Evolutionary conservation across 2,329 filamentous ascomycete genomes (phyloP).

Genomic region (Leptographium radiaticola): DNA sequence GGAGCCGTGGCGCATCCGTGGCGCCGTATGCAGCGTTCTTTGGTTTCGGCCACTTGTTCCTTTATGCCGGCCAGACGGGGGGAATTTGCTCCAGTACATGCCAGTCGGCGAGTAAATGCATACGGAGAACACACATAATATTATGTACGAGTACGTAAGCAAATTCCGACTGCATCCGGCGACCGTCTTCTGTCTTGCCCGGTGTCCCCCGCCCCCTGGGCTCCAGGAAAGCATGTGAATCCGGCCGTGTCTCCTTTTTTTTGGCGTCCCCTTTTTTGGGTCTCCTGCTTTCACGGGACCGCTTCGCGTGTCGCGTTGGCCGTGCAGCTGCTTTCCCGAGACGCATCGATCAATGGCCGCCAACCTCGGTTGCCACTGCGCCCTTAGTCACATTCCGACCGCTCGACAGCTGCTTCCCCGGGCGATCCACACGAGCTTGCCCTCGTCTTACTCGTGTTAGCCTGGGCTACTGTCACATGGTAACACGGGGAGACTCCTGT

Average conservation of each 20-base stretch:
- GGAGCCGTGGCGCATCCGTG: background rate
- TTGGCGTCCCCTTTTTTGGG: no score
- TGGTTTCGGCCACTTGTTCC: background rate
- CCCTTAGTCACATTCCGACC: background rate
- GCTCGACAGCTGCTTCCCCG: background rate
- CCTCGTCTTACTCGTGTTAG: background rate
- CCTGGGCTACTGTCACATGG: slow-evolving; percentile 1
- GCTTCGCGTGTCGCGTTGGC: no score
- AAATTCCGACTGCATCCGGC: background rate
- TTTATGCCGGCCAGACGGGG: background rate
- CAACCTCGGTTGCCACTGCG: background rate
- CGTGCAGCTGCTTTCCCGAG: no score
- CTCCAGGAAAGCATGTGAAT: no score
- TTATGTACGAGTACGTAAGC: background rate
- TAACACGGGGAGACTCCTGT: background rate
- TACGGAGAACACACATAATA: background rate
- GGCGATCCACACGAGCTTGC: background rate
- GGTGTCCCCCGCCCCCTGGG: no score
- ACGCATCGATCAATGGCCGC: no score
- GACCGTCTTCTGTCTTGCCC: no score
- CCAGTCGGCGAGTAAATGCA: background rate
- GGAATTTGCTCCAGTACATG: background rate
- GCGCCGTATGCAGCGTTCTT: no score
- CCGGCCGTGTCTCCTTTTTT: no score
- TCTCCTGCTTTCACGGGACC: no score